Evolutionary conservation across 257 asterid species (phyloP), one percentile per base, ranked within the genome.

Genomic region (Solanum corneliomulleri): DNA sequence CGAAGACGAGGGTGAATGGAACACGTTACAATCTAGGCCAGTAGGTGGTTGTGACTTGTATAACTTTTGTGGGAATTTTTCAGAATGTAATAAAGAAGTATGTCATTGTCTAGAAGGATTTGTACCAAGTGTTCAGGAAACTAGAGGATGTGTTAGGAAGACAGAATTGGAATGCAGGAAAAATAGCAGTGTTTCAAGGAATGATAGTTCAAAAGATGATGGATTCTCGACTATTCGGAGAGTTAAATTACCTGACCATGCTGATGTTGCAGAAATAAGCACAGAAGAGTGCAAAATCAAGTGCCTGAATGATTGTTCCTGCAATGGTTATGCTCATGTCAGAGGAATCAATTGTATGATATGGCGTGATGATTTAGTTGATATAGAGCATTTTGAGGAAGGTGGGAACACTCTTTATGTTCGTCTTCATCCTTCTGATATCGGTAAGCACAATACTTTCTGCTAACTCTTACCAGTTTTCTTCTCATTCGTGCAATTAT

Each of bases 241-340:
- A 31, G 94, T 93, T 20, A 96, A 96, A 44, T 82, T 96, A 93
- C 99, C 99, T 0, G 99, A 96, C 85, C 92, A 89, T 39, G 90
- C 94, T 76, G 93, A 90, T 80, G 83, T 77, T 71, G 90, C 86
- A 35, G 93, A 92, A 31, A 0, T 84, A 44, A 80, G 14, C 81
- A 39, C 3, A 31, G 11, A 80, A 3, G 93, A 70, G 13, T 96
- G 99, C 82, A 44, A 68, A 84, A 85, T 56, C 3, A 16, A 42
- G 89, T 96, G 99, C 84, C 66, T 91, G 89, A 70, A 18, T 70
- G 93, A 93, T 86, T 96, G 99, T 85, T 93, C 96, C 1, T 96
- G 99, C 87, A 86, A 87, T 15, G 98, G 94, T 0, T 96, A 88
- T 84, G 93, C 98, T 35, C 89, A 35, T 89, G 94, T 92, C 39